Percentiles rank a stretch among this genome's conserved stretches.
Conservation (phyloP, 2,329 filamentous ascomycete species). For the Cladosporium sp. region DNA sequence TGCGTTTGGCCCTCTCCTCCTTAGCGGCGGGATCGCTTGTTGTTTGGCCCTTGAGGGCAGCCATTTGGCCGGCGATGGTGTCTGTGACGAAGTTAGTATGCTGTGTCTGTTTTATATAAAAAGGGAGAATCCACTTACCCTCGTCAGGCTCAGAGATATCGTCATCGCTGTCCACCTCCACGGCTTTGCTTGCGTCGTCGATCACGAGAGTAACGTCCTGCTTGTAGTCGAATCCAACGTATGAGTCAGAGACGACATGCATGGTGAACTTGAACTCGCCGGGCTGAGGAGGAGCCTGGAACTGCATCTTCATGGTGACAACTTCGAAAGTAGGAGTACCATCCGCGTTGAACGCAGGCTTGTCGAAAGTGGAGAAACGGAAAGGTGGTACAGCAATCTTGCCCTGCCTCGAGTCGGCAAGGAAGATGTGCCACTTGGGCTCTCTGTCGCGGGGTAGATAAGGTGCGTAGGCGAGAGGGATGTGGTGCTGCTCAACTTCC, state of each 20-base stretch:
- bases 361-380: constrained; percentile 90
- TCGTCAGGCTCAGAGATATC: constrained; percentile 98
- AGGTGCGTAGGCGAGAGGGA: constrained; percentile 86
- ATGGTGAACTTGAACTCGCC: constrained; percentile 94
- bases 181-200: constrained; percentile 84
- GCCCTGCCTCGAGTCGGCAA: constrained; percentile 89
- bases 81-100: constrained; percentile 33
- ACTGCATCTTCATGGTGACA: constrained; percentile 96
- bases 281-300: constrained; percentile 87
- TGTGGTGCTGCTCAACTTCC: constrained; percentile 70
- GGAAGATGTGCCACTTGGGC: constrained; percentile 90
- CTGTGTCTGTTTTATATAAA: neutral
- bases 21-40: constrained; percentile 28
- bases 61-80: constrained; percentile 43
- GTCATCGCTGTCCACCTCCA: constrained; percentile 70
- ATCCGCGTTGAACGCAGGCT: constrained; percentile 76
- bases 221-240: constrained; percentile 90
- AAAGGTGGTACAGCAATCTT: constrained; percentile 97
- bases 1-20: constrained; percentile 24
- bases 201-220: constrained; percentile 87
- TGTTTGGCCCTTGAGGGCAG: constrained; percentile 39
- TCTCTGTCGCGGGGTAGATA: constrained; percentile 88
- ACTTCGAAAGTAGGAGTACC: constrained; percentile 82
- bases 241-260: constrained; percentile 92
- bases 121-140: constrained; percentile 62